Conservation (phyloP, 106 monocot genomes). For the Dactylorhiza incarnata region DNA sequence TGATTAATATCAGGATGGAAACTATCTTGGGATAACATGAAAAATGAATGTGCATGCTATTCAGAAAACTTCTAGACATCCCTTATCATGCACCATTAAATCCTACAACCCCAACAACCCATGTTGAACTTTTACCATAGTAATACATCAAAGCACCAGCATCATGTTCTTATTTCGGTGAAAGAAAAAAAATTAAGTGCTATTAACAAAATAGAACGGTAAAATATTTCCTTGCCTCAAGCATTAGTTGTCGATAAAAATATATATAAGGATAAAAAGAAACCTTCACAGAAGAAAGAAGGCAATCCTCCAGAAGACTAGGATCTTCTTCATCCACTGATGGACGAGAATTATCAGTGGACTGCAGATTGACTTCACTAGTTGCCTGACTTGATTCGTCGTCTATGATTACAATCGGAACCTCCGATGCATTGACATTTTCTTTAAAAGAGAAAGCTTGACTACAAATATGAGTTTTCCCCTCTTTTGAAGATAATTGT, state of each 20-base stretch:
- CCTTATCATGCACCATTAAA: not conserved
- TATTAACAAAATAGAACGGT: not conserved
- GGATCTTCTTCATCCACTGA: slow-evolving; percentile 40
- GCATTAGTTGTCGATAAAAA: no score
- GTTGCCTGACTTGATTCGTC: slow-evolving; percentile 28
- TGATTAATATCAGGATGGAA: not conserved
- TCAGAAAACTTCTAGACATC: not conserved
- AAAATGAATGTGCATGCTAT: not conserved
- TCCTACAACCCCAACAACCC: not conserved
- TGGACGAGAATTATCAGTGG: slow-evolving; percentile 11
- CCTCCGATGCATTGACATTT: slow-evolving; percentile 22
- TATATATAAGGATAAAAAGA: slow-evolving; percentile 5
- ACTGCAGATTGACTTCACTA: slow-evolving; percentile 22
- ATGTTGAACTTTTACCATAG: not conserved
- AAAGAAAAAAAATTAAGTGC: not conserved
- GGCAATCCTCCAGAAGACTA: slow-evolving; percentile 70
- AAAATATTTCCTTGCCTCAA: not conserved
- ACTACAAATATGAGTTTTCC: slow-evolving; percentile 15
- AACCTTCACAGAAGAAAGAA: slow-evolving; percentile 94
- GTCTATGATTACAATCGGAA: slow-evolving; percentile 8
- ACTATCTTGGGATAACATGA: not conserved
- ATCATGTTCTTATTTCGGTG: not conserved
- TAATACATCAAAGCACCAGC: not conserved
- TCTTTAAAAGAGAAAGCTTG: slow-evolving; percentile 17
- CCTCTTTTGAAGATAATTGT: slow-evolving; percentile 37